phyloP scores from a whole-genome alignment of 495 filamentous ascomycete species.

The Evernia prunastri region DNA sequence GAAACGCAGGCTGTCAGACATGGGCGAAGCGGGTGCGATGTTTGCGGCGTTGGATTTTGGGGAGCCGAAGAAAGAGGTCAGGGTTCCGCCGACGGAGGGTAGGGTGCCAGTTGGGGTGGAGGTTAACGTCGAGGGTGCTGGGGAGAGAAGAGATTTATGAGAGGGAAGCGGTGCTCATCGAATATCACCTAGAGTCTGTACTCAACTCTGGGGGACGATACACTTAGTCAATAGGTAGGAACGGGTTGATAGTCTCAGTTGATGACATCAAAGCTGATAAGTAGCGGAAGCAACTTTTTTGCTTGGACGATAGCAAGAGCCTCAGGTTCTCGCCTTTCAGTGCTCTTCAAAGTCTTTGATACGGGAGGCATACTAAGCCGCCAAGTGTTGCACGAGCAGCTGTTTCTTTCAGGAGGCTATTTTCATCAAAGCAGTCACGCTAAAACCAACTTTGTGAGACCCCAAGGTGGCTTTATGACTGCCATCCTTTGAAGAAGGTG shows the following conservation, averaged over 20 bases:
- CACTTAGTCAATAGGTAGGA: neutral
- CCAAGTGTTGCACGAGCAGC: neutral
- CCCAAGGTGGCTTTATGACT: neutral
- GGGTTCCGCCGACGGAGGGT: neutral
- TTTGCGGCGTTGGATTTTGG: constrained; percentile 17
- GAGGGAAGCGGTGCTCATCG: neutral
- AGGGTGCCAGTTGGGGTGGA: constrained; percentile 10
- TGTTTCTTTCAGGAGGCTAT: neutral
- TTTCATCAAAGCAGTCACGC: neutral
- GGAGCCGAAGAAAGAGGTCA: neutral
- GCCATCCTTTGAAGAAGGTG: neutral
- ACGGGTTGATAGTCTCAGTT: neutral
- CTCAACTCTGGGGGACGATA: neutral
- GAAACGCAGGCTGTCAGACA: constrained; percentile 11
- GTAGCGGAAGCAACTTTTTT: neutral
- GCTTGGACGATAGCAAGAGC: neutral
- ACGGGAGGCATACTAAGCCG: neutral
- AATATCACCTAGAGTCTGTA: neutral
- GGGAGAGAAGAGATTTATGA: neutral
- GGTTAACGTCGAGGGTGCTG: constrained; percentile 1
- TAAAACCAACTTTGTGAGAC: neutral
- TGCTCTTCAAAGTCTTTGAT: neutral
- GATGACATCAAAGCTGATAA: neutral
- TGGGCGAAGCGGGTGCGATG: constrained; percentile 28
- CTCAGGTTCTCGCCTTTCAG: neutral